phyloP scores from a whole-genome alignment of 148 eudicot genomes.

The Polygonum aviculare region DNA sequence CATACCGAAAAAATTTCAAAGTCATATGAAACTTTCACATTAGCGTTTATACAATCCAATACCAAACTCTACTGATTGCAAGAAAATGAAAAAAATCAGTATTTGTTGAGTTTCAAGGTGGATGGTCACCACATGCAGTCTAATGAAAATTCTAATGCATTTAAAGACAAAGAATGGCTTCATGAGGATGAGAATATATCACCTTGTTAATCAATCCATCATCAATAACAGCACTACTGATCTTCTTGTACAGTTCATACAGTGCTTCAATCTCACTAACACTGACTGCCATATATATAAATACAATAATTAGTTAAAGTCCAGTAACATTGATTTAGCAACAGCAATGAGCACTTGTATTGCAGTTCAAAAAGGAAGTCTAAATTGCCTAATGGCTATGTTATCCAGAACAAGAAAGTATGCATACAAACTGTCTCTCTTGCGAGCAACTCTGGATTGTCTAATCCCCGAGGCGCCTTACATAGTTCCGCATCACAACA shows the following conservation, averaged over 20 bases:
- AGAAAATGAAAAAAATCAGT: background rate
- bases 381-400: no score
- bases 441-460: conserved; percentile 28
- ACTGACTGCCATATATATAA: conserved; percentile 33
- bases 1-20: background rate
- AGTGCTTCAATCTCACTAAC: conserved; percentile 69
- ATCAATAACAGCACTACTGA: conserved; percentile 61
- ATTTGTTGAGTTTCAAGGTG: background rate
- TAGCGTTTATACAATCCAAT: background rate
- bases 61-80: background rate
- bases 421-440: conserved; percentile 32
- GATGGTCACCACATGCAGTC: background rate
- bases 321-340: background rate
- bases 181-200: background rate
- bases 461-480: conserved; percentile 24
- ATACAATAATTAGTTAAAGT: background rate
- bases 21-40: background rate
- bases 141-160: background rate
- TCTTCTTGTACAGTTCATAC: conserved; percentile 59
- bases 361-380: background rate
- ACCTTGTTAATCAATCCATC: conserved; percentile 74
- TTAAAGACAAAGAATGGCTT: no score
- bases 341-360: conserved; percentile 8
- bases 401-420: background rate
- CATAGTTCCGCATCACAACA: conserved; percentile 36